Evolutionary conservation across 2,329 filamentous ascomycete genomes (phyloP), one percentile per base, ranked within the genome.

Genomic region (Dactylellina sp.): DNA sequence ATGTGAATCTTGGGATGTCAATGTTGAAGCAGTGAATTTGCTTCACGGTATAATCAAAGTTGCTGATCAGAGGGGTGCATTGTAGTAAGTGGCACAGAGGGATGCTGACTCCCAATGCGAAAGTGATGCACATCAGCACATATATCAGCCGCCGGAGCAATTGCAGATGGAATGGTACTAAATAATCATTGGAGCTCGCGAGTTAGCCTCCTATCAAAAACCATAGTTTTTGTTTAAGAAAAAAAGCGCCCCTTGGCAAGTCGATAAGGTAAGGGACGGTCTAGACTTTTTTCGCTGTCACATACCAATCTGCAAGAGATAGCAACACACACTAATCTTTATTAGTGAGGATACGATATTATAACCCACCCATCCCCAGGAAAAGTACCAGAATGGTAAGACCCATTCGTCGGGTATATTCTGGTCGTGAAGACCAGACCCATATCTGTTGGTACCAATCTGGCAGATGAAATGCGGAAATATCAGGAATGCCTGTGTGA

Each of bases 221-320:
- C 16, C 5, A 7, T 37, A 37, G 7, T 37, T n/a, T 18, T 4
- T 47, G 9, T 39, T 12, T 22, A 35, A 35, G 14, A 18, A n/a
- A n/a, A n/a, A n/a, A n/a, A n/a, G n/a, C n/a, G n/a, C n/a, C n/a
- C n/a, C n/a, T n/a, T n/a, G n/a, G n/a, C 28, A 32, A 32, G 28
- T 32, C 28, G 28, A 32, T 32, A n/a, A 68, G 60, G 52, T 50
- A 63, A 71, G 52, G 66, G 59, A 18, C 25, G 20, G 42, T 16
- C 25, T 37, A 55, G 24, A 39, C 12, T 66, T 47, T 39, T 46
- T 28, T n/a, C n/a, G 4, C 28, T 32, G 12, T 52, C 55, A 74
- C 77, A 70, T 78, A 80, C 79, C 62, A 46, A 80, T 79, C 44
- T 79, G 77, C 40, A 80, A 75, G 35, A 79, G 78, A 66, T 76